phyloP scores from a whole-genome alignment of 768 basidiomycete genomes.

The Kwoniella pini region DNA sequence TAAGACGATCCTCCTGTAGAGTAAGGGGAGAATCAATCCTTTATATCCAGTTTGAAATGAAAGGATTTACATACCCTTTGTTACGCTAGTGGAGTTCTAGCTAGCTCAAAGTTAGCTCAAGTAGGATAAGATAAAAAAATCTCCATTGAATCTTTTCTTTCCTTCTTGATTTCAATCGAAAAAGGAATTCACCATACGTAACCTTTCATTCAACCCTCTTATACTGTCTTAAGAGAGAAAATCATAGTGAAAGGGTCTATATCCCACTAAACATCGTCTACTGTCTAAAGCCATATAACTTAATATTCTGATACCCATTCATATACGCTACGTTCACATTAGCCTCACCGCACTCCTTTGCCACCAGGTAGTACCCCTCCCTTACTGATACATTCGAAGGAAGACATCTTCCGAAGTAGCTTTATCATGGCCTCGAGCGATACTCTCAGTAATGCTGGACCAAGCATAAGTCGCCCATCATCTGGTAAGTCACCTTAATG shows the following conservation, averaged over 20 bases:
- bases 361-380: neutral
- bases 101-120: no score
- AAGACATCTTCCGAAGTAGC: neutral
- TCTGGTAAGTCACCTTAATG: neutral
- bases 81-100: no score
- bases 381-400: neutral
- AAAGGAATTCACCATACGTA: neutral
- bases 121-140: neutral
- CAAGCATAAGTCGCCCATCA: neutral
- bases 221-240: neutral
- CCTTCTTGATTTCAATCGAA: neutral
- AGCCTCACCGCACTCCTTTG: conserved; percentile 11
- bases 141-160: neutral
- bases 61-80: no score
- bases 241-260: conserved; percentile 7
- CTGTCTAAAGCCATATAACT: no score
- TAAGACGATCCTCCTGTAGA: neutral
- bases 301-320: no score
- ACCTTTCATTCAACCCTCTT: conserved; percentile 3
- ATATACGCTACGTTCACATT: no score
- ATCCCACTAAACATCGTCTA: neutral
- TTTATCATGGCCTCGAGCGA: conserved; percentile 1
- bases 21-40: neutral
- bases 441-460: neutral
- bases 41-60: no score